Conservation (phyloP, 805 yeast genomes). For the Sugiyamaella lignohabitans region DNA sequence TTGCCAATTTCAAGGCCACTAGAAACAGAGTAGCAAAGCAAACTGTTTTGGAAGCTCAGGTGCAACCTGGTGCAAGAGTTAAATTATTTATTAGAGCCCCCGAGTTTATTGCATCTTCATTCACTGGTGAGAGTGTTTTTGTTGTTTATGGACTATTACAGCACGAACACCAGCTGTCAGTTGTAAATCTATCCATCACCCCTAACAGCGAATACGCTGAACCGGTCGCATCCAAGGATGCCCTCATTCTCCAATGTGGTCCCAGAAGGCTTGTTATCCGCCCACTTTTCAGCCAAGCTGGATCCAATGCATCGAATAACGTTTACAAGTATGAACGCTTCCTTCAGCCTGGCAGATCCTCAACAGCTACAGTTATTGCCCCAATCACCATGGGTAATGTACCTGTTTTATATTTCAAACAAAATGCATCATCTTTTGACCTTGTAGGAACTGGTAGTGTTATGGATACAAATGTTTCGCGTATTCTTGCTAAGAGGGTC, state of each 20-base stretch:
- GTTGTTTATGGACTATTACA: slow-evolving; percentile 67
- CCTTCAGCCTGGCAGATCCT: slow-evolving; percentile 66
- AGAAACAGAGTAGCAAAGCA: slow-evolving; percentile 63
- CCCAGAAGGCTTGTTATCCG: slow-evolving; percentile 77
- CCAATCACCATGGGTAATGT: slow-evolving; percentile 75
- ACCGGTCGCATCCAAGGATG: slow-evolving; percentile 79
- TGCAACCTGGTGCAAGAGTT: slow-evolving; percentile 58
- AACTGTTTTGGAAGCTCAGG: slow-evolving; percentile 38
- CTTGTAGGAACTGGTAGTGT: slow-evolving; percentile 88
- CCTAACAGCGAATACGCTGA: slow-evolving; percentile 86
- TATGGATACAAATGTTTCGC: slow-evolving; percentile 74
- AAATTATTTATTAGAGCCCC: slow-evolving; percentile 46
- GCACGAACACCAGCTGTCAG: slow-evolving; percentile 82
- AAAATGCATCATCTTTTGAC: slow-evolving; percentile 38
- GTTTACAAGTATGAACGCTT: slow-evolving; percentile 83
- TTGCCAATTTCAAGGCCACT: slow-evolving; percentile 71
- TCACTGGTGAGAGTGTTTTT: slow-evolving; percentile 46
- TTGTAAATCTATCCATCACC: slow-evolving; percentile 72
- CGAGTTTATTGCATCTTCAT: slow-evolving; percentile 49
- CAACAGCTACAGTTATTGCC: slow-evolving; percentile 80
- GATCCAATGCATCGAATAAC: slow-evolving; percentile 65
- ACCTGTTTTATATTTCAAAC: slow-evolving; percentile 77
- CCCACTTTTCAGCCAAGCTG: slow-evolving; percentile 77
- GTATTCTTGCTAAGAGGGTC: slow-evolving; percentile 81
- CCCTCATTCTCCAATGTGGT: slow-evolving; percentile 84